Base-by-base conservation (phyloP, 2,329 filamentous ascomycete species). In the Rachicladosporium sp. region DNA sequence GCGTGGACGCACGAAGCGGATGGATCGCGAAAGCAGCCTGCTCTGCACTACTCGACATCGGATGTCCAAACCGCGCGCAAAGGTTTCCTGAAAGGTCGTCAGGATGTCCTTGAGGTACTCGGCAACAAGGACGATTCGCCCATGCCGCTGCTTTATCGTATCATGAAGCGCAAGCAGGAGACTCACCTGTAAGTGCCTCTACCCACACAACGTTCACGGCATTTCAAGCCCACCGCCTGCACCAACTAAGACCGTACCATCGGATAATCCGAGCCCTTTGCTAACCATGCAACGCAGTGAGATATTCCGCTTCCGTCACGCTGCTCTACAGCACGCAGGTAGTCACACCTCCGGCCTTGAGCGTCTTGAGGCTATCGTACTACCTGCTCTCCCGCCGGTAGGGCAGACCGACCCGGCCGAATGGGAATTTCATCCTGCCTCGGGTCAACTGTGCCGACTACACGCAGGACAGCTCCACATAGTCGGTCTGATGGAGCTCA, bases 381-480 rank as follows among this genome's bases (percentile, higher is more conserved):
- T 42, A 2, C 31, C 31, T 15, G 6, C 23, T 27, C 23, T 33
- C 11, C 31, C 31, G 29, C 40, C 10, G 40, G 35, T 2, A 42
- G 12, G 9, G 13, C 40, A n/a, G 29, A 31, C 36, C 3, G 31
- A 38, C 6, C 15, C 6, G n/a, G 27, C 44, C n/a, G 38, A 36
- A n/a, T 47, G 42, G 43, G 55, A 55, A 11, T 43, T 58, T 1
- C 51, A 87, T 46, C 62, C 76, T 15, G 70, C 72, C 12, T 73
- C 75, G 2, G 82, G 81, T 9, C 68, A 70, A 31, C 61, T 88
- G 3, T 69, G 82, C 43, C 70, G 79, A 51, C 65, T 84, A 2
- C 55, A 64, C 10, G 62, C 66, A 13, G 70, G 69, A 8, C 60
- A 55, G 1, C 62, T 88, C 11, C 67, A 65, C 19, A 73, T 76